Conservation (phyloP, 106 monocot species). For the Vanilla planifolia region DNA sequence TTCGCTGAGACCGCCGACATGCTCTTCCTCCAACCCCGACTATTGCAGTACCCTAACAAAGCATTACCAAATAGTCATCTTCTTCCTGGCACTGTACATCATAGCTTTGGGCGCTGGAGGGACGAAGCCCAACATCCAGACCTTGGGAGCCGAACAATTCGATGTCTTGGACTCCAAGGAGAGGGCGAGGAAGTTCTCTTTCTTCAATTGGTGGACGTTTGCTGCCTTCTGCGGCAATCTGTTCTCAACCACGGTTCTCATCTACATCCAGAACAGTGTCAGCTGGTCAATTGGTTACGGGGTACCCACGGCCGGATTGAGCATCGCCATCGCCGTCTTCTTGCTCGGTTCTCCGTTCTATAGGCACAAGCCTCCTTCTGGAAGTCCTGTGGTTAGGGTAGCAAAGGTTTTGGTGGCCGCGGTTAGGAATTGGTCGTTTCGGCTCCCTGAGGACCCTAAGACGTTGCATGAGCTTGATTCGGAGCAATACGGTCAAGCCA, state of each 20-base stretch:
- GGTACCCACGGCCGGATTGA: conserved; percentile 20
- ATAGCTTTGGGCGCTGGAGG: too few relatives aligned
- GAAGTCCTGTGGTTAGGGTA: conserved; percentile 46
- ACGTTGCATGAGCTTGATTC: conserved; percentile 34
- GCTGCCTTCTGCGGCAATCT: conserved; percentile 77
- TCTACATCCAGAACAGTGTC: background rate
- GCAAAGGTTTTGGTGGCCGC: conserved; percentile 35
- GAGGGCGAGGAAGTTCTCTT: too few relatives aligned
- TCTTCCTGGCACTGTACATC: too few relatives aligned
- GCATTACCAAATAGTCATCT: too few relatives aligned
- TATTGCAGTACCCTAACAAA: too few relatives aligned
- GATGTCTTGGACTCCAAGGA: too few relatives aligned
- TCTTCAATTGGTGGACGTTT: conserved; percentile 88
- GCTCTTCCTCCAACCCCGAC: too few relatives aligned
- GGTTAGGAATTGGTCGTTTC: conserved; percentile 27
- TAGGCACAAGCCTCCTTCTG: conserved; percentile 31
- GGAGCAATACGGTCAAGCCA: conserved; percentile 14
- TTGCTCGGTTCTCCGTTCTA: conserved; percentile 36
- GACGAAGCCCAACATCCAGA: too few relatives aligned
- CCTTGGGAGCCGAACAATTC: too few relatives aligned
- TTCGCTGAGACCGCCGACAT: too few relatives aligned
- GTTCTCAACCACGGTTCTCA: conserved; percentile 4
- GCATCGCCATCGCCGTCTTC: conserved; percentile 23
- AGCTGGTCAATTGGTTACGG: background rate
- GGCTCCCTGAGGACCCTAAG: conserved; percentile 28